These are phyloP conservation scores for Aspergillus vadensis DNA, from an alignment of 2,329 filamentous ascomycete genomes.

Conservation along the genomic window DNA sequence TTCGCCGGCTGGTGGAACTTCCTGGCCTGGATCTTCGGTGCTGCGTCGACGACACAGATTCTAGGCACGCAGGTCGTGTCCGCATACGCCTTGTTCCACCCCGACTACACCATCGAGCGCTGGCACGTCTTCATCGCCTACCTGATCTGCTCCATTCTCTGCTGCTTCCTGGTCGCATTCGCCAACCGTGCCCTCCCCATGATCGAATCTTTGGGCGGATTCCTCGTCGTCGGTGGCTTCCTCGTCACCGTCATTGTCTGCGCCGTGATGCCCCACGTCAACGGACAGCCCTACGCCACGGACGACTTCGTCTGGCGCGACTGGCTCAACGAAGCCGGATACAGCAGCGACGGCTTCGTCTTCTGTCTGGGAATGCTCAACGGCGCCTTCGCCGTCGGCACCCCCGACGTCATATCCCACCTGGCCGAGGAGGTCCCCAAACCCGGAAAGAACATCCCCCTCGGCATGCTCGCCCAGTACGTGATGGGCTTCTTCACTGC, in stretches of 20 bases:
- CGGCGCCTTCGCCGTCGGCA: conserved; percentile 68
- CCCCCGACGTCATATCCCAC: conserved; percentile 65
- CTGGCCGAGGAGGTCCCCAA: conserved; percentile 64
- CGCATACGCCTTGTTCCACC: conserved; percentile 62
- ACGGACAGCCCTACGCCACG: conserved; percentile 46
- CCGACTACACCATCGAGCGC: conserved; percentile 51
- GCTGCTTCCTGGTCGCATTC: conserved; percentile 56
- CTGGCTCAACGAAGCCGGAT: conserved; percentile 52
- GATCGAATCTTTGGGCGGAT: conserved; percentile 57
- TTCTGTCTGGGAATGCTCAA: conserved; percentile 69
- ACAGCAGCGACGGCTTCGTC: conserved; percentile 58
- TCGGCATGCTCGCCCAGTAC: conserved; percentile 48
- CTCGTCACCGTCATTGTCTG: conserved; percentile 56
- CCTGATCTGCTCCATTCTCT: conserved; percentile 57
- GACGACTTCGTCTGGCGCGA: conserved; percentile 58
- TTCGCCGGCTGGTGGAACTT: conserved; percentile 50
- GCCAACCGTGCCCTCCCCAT: conserved; percentile 54
- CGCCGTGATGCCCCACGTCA: conserved; percentile 55
- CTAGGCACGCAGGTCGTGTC: conserved; percentile 62
- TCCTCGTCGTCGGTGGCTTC: conserved; percentile 57
- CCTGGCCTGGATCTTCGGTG: conserved; percentile 61
- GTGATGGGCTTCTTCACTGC: conserved; percentile 45
- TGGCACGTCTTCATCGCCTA: conserved; percentile 65
- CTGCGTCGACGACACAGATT: conserved; percentile 60
- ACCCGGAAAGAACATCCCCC: conserved; percentile 40